Evolutionary conservation across 768 basidiomycete species (phyloP).

Genomic region (Fomitopsis pulvina): DNA sequence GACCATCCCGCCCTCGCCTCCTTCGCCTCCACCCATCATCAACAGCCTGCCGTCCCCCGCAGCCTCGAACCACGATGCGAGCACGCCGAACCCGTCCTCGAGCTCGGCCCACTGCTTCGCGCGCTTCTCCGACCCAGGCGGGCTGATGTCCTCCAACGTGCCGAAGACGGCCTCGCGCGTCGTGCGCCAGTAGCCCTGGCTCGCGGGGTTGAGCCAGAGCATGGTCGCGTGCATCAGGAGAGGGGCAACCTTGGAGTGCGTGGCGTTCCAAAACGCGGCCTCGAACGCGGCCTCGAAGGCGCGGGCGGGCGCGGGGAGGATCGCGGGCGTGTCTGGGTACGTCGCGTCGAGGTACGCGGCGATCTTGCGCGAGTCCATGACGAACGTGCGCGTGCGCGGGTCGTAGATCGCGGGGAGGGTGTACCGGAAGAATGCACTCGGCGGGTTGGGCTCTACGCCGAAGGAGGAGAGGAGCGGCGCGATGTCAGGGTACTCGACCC

Average conservation of each 20-base stretch:
- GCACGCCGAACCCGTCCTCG: background rate
- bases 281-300: conserved; percentile 22
- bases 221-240: conserved; percentile 6
- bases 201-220: conserved; percentile 7
- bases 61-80: conserved; percentile 7
- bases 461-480: conserved; percentile 27
- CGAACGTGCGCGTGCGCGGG: conserved; percentile 13
- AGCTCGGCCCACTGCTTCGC: background rate
- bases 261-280: conserved; percentile 6
- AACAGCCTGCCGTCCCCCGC: conserved; percentile 21
- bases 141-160: conserved; percentile 29
- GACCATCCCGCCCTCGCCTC: conserved; percentile 20
- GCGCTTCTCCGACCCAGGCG: conserved; percentile 7
- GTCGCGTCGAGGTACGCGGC: conserved; percentile 22
- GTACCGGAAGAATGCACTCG: conserved; percentile 19
- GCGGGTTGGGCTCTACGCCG: conserved; percentile 29
- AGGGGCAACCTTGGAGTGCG: background rate
- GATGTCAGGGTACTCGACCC: conserved; percentile 49
- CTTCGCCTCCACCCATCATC: conserved; percentile 10
- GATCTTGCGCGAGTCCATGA: conserved; percentile 22
- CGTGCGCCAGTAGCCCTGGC: conserved; percentile 24
- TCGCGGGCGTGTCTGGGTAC: conserved; percentile 24
- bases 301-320: conserved; percentile 28
- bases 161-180: conserved; percentile 28
- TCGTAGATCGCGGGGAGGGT: conserved; percentile 25